Percentiles rank a stretch among this genome's conserved stretches.
phyloP scores from a whole-genome alignment of 2,329 filamentous ascomycete genomes.

The Talaromyces rugulosus region DNA sequence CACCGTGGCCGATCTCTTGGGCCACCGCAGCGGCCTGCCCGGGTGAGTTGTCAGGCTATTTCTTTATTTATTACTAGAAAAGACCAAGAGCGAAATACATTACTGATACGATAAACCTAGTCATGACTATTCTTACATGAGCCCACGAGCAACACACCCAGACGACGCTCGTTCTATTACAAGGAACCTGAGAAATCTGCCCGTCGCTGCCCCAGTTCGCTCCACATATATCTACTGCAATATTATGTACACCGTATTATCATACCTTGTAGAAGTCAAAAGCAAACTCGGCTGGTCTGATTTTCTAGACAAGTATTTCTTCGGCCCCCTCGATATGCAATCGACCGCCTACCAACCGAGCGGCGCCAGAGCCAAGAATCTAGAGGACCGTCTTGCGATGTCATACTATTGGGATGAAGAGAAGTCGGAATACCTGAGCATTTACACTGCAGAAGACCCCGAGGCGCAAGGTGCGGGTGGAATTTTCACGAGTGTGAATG shows the following conservation, averaged over 20 bases:
- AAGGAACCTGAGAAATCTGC: constrained; percentile 45
- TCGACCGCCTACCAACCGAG: constrained; percentile 28
- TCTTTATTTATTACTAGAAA: too few species aligned
- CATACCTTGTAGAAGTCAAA: constrained; percentile 44
- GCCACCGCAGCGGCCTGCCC: constrained; percentile 51
- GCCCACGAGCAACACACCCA: constrained; percentile 24
- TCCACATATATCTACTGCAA: constrained; percentile 49
- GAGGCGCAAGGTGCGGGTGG: constrained; percentile 42
- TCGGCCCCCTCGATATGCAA: constrained; percentile 2
- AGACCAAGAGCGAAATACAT: neutral
- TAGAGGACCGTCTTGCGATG: constrained; percentile 32
- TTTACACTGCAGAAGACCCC: constrained; percentile 24
- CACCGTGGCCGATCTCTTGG: constrained; percentile 53
- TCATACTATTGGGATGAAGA: constrained; percentile 41
- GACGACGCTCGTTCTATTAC: constrained; percentile 35
- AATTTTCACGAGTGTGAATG: constrained; percentile 32
- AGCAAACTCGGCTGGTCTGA: constrained; percentile 35
- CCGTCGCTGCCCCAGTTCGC: constrained; percentile 42
- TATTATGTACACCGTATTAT: constrained; percentile 45
- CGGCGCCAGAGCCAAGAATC: constrained; percentile 21
- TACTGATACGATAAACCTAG: constrained; percentile 21
- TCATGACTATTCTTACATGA: constrained; percentile 30
- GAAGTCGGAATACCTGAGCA: constrained; percentile 19
- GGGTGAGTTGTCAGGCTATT: constrained; percentile 32
- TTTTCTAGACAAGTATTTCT: constrained; percentile 20